A percentile compares a stretch with the other conserved stretches of the same genome.
Conservation (phyloP, 805 yeast species). For the Wickerhamiella domercqiae region DNA sequence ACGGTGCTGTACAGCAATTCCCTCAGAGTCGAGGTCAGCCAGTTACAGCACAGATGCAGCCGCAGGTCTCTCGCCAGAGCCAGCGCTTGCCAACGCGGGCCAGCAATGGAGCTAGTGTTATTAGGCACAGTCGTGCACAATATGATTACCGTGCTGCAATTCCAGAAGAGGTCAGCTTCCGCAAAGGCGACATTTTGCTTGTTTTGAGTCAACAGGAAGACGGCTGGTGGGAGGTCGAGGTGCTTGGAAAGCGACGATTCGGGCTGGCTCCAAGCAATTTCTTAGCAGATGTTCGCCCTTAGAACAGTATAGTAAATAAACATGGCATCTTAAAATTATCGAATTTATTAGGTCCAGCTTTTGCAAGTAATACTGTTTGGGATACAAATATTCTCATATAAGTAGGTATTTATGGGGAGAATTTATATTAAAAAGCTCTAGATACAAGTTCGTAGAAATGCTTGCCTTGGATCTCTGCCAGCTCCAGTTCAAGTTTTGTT, state of each 20-base stretch:
- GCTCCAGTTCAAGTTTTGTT: constrained; percentile 42
- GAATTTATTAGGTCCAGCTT: not conserved
- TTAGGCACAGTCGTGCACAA: constrained; percentile 38
- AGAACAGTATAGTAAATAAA: not conserved
- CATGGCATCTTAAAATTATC: not conserved
- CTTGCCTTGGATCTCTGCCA: constrained; percentile 56
- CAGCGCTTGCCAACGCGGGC: constrained; percentile 31
- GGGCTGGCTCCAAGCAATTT: constrained; percentile 57
- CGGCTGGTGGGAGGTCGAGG: constrained; percentile 65
- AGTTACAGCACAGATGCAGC: constrained; percentile 2
- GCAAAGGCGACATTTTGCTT: constrained; percentile 39
- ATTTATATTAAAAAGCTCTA: constrained; percentile 12
- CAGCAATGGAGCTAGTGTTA: constrained; percentile 38
- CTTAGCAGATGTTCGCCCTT: constrained; percentile 12
- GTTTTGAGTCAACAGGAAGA: constrained; percentile 47
- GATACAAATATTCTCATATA: too few relatives aligned
- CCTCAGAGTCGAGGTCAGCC: constrained; percentile 1
- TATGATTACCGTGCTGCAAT: constrained; percentile 46
- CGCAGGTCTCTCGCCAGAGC: constrained; percentile 2
- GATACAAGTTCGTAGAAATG: constrained; percentile 36
- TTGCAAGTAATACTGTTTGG: too few relatives aligned
- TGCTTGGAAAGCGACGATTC: constrained; percentile 24
- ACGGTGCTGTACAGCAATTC: too few relatives aligned
- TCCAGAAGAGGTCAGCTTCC: constrained; percentile 45
- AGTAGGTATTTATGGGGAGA: too few relatives aligned